Base-by-base conservation (phyloP, 495 filamentous ascomycete species). In the Clohesyomyces aquaticus region DNA sequence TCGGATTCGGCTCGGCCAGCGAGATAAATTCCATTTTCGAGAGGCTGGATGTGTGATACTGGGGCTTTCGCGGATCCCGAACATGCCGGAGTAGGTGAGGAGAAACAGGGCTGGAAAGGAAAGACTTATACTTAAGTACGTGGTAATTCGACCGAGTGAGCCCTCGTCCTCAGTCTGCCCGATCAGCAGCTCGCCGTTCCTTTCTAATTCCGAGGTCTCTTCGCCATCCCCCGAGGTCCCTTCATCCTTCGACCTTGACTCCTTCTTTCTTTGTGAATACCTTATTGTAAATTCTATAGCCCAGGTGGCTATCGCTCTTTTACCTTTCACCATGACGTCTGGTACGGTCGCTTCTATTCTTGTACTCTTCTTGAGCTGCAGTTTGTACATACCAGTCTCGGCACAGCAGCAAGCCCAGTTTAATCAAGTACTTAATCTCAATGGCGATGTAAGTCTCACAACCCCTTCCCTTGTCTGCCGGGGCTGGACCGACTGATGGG, bases 371-470 rank as follows among this genome's bases (percentile, higher is more conserved):
- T 59, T 64, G 61, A 49, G 51, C 52, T 55, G 16, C 28, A 50
- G 14, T 14, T 28, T 52, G 22, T 52, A 18, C 26, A n/a, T 29
- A 4, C 48, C 45, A 26, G 43, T 6, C 25, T 41, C 38, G 16
- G 61, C 43, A n/a, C 52, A 48, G 47, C 45, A 63, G 43, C 51
- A 57, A 48, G 57, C 53, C 6, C 55, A 70, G 29, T 72, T 68
- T 54, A 72, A 72, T 55, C 70, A 72, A 65, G 70, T 72, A 51
- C 53, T 68, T 55, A 72, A 72, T 60, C n/a, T 72, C 48, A 72
- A 72, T 66, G 70, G 70, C 53, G 67, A 72, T 64, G 70, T 72
- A 65, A 58, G 69, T 69, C 1, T 4, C 10, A 4, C 1, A 38
- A 16, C 3, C 28, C 49, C 28, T 32, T 1, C 25, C 8, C 25